Evolutionary conservation across 169 alveolate genomes (phyloP).

Genomic region (Amoebophrya sp.): DNA sequence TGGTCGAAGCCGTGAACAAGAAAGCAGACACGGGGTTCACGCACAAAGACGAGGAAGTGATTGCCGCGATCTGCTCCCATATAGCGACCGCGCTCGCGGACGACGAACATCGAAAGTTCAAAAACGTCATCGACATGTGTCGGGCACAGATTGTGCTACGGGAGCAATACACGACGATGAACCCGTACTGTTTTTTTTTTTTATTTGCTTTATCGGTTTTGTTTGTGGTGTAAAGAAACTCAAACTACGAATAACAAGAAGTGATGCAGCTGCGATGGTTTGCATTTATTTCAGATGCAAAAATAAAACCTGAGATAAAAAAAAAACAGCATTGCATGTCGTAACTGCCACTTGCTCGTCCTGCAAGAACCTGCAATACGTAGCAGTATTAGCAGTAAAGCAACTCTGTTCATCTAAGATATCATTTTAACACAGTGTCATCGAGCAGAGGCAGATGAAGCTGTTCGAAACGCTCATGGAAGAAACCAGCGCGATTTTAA

Average conservation of each 20-base stretch:
- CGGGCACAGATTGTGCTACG: background rate
- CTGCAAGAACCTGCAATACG: no score
- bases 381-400: no score
- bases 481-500: background rate
- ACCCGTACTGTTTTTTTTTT: background rate
- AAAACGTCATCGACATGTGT: slow-evolving; percentile 14
- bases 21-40: slow-evolving; percentile 14
- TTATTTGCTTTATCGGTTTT: background rate
- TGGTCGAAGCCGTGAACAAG: background rate
- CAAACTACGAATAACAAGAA: no score
- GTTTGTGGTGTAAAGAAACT: no score
- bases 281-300: no score
- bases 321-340: no score
- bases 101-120: background rate
- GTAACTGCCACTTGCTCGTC: no score
- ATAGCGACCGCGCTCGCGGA: background rate
- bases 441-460: background rate
- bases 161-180: slow-evolving; percentile 15
- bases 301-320: no score
- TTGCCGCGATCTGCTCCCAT: slow-evolving; percentile 3
- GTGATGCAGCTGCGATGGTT: no score
- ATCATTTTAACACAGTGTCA: background rate
- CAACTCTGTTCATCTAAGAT: no score
- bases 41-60: background rate
- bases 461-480: background rate